Base-by-base conservation (phyloP, 202 grass and related monocot species). In the Setaria viridis region DNA sequence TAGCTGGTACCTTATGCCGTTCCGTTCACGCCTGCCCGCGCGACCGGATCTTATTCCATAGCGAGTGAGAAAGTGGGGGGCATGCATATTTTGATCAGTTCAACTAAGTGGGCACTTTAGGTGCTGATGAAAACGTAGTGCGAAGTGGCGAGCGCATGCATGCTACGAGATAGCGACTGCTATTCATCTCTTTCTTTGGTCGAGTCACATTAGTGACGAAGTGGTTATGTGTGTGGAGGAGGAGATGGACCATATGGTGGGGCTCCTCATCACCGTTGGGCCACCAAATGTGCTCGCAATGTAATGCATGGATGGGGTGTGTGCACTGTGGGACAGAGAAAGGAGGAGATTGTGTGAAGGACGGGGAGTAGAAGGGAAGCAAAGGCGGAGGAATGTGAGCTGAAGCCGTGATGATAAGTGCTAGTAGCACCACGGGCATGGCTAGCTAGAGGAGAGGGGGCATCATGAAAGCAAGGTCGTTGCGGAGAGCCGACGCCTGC, bases 331-430 rank as follows among this genome's bases (percentile, higher is more conserved):
- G 19, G 49, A 9, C 55, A 68, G 47, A 56, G 16, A 33, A 8
- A 21, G 0, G 37, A 21, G 57, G 7, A 11, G 6, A 67, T 41
- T 2, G 10, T 32, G 59, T 16, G 11, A 5, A 33, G 45, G 9
- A 56, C 25, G 69, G 81, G 60, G 85, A 91, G 89, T 91, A 88
- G 64, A 91, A 88, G 89, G 81, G 71, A 91, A 91, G 89, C 85
- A 85, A 91, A 91, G 85, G 34, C 74, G 41, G 60, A 43, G 49
- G 30, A 21, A 70, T 15, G 42, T 43, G 73, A 9, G 57, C 11
- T 88, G 29, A 32, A 37, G 39, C 39, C 39, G 65, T 51, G 67
- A 78, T 78, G 66, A 70, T 25, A 70, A 73, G 80, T 11, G 67
- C 8, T 33, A 41, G 9, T 9, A 30, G 13, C 58, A 60, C 58